Percentiles rank a stretch among this genome's conserved stretches.
These are phyloP conservation scores for Aegilops sharonensis DNA, from an alignment of 176 grass and related monocot species.

Conservation along the genomic window DNA sequence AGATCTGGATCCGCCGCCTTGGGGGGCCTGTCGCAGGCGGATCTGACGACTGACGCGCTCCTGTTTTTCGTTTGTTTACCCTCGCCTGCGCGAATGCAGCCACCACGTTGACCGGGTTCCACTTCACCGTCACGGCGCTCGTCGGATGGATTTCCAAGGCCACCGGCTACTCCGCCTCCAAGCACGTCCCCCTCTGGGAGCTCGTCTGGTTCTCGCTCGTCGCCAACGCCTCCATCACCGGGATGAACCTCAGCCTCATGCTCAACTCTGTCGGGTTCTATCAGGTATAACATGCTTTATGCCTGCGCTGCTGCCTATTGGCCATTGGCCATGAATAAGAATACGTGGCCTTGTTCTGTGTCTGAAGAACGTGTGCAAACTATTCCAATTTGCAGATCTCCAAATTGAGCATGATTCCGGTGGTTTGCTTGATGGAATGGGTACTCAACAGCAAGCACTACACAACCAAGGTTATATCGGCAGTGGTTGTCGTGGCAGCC, in stretches of 20 bases:
- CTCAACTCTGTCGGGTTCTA: constrained; percentile 94
- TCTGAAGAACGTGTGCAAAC: background rate
- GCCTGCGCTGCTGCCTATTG: background rate
- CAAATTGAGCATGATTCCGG: constrained; percentile 96
- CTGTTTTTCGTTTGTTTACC: background rate
- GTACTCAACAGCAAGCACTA: constrained; percentile 80
- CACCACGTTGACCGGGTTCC: constrained; percentile 89
- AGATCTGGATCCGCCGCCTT: constrained; percentile 23
- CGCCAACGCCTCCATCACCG: constrained; percentile 91
- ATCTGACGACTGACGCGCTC: constrained; percentile 37
- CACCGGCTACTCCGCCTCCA: constrained; percentile 79
- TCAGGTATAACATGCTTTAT: constrained; percentile 43
- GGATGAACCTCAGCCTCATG: constrained; percentile 96
- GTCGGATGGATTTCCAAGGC: constrained; percentile 91
- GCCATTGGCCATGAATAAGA: too few species aligned
- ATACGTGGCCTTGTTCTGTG: background rate
- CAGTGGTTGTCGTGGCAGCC: constrained; percentile 67
- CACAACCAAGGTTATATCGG: constrained; percentile 63
- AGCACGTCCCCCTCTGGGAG: constrained; percentile 90
- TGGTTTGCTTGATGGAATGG: constrained; percentile 92
- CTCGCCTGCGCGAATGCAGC: constrained; percentile 33
- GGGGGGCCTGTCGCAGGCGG: background rate
- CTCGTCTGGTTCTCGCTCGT: constrained; percentile 94
- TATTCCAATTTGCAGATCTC: constrained; percentile 55
- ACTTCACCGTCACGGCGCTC: constrained; percentile 87